A percentile compares a stretch with the other conserved stretches of the same genome.
phyloP scores from a whole-genome alignment of 805 yeast genomes.

The Saccharomycopsis schoenii region DNA sequence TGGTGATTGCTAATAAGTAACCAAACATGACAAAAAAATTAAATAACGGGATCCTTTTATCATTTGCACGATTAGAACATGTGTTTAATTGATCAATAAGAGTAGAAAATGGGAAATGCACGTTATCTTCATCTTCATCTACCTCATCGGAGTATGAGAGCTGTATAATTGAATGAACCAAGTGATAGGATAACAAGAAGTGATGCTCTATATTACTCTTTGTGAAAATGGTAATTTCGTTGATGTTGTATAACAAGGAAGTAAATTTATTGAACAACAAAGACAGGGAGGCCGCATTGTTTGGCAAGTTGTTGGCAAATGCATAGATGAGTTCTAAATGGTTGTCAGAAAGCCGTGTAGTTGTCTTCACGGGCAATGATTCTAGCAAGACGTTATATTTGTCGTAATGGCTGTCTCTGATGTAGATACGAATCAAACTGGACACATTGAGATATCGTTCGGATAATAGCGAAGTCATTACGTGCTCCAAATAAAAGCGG shows the following conservation, averaged over 20 bases:
- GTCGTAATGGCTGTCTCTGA: background rate
- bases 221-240: background rate
- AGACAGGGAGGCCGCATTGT: background rate
- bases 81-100: background rate
- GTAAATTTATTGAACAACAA: background rate
- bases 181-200: constrained; percentile 10
- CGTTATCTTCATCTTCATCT: background rate
- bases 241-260: background rate
- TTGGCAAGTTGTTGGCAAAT: background rate
- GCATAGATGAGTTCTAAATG: constrained; percentile 13
- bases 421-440: constrained; percentile 2
- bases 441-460: constrained; percentile 3
- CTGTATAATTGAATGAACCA: constrained; percentile 7
- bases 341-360: background rate
- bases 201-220: background rate
- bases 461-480: background rate
- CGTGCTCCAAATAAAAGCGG: background rate
- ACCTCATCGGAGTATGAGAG: background rate
- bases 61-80: background rate
- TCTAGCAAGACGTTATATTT: background rate
- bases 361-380: background rate
- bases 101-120: background rate
- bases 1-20: constrained; percentile 6
- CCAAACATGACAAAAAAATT: constrained; percentile 13
- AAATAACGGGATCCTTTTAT: constrained; percentile 3